Evolutionary conservation across 106 monocot genomes (phyloP), one percentile per base, ranked within the genome.

Genomic region (Allium fistulosum): DNA sequence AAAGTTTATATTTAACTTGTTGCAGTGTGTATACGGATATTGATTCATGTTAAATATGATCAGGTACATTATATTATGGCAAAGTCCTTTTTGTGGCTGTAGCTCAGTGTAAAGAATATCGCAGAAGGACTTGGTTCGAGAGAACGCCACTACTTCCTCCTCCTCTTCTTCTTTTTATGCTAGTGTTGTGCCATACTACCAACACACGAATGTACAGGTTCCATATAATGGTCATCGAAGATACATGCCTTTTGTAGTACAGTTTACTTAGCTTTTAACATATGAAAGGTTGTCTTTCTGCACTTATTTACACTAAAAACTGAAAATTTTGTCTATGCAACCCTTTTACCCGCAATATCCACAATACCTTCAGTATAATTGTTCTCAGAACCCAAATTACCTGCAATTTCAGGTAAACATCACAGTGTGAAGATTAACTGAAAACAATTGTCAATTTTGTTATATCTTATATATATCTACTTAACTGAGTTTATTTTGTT

Each of bases 81-180:
- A 82, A 56, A 51, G 17, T 7, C 37, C 59, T 82, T 3, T 75
- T 71, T 51, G 75, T 78, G 8, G 77, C 65, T 55, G 71, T 74
- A 10, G 69, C 82, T 22, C 55, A 73, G 26, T 11, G 59, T 14
- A 73, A 52, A 62, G 72, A 81, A 63, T 53, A 73, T 14, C 74
- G 63, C 59, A 27, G 4, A 46, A 56, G 14, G 14, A n/a, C 7
- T 46, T 62, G 55, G 55, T 46, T 55, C 12, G 1, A 55, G 13
- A 55, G 53, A 15, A 11, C 53, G 15, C 15, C 1, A 12, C 53
- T 55, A 12, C 14, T 22, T 60, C n/a, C 22, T 17, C 17, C 59
- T 60, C 9, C 8, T 13, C 59, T 1, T 10, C 59, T 9, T 60
- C 6, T 10, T 60, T 17, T 18, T 4, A 37, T 13, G 22, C 59